Conservation (phyloP, 371 early-diverging fungal genomes). For the Mortierella sp. region DNA sequence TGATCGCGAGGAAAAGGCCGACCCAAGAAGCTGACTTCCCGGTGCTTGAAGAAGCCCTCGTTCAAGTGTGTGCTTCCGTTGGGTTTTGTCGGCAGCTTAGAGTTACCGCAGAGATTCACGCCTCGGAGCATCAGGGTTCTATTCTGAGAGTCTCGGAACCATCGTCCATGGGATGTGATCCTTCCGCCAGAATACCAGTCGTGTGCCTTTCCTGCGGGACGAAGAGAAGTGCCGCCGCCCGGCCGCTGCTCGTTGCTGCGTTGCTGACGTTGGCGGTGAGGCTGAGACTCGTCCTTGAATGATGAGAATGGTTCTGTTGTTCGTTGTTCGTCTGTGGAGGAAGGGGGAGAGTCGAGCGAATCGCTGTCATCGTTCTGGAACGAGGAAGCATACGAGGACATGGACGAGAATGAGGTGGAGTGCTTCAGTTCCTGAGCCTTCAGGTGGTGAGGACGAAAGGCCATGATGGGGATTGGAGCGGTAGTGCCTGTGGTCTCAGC, state of each 20-base stretch:
- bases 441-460: conserved; percentile 49
- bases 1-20: conserved; percentile 84
- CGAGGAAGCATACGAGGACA: conserved; percentile 52
- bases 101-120: conserved; percentile 73
- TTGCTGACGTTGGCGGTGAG: not conserved
- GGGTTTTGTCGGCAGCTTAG: conserved; percentile 69
- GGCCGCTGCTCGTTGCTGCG: conserved; percentile 11
- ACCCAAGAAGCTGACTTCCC: conserved; percentile 69
- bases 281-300: not conserved
- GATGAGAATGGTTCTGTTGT: not conserved
- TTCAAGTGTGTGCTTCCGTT: conserved; percentile 65
- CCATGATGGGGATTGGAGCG: conserved; percentile 26
- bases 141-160: conserved; percentile 66
- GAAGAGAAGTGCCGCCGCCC: conserved; percentile 10
- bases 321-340: not conserved
- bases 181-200: conserved; percentile 53
- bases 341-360: conserved; percentile 4
- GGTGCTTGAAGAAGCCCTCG: conserved; percentile 74
- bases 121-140: conserved; percentile 68
- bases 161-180: conserved; percentile 52
- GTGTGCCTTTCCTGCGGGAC: conserved; percentile 50
- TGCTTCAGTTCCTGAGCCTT: conserved; percentile 44
- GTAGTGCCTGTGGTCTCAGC: conserved; percentile 2
- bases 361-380: conserved; percentile 19
- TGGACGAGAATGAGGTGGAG: conserved; percentile 34